A percentile compares a stretch with the other conserved stretches of the same genome.
Conservation (phyloP, 495 filamentous ascomycete genomes). For the Parathielavia appendiculata region DNA sequence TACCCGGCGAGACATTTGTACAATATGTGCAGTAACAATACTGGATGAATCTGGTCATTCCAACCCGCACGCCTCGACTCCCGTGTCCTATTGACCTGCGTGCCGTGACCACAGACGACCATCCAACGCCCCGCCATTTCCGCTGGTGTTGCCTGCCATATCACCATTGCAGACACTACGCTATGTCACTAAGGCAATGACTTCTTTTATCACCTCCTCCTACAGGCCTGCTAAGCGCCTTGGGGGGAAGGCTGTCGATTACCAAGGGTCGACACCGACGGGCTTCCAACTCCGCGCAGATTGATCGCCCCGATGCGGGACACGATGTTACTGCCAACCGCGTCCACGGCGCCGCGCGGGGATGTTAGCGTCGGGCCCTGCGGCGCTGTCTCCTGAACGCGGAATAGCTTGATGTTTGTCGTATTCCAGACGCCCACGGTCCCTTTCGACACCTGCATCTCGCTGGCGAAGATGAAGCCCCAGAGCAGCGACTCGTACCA, state of each 20-base stretch:
- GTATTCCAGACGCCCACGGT: constrained; percentile 96
- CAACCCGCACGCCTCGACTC: neutral
- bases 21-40: neutral
- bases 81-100: constrained; percentile 49
- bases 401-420: constrained; percentile 81
- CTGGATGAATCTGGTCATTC: neutral
- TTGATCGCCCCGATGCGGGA: constrained; percentile 78
- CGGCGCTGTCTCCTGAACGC: constrained; percentile 75
- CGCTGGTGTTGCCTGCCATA: too few relatives aligned
- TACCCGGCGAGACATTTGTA: neutral
- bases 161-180: too few relatives aligned
- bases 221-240: neutral
- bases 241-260: constrained; percentile 2
- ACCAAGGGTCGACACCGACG: neutral
- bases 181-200: neutral
- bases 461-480: constrained; percentile 88
- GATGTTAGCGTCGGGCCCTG: constrained; percentile 75
- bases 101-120: too few relatives aligned
- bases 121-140: too few relatives aligned
- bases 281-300: constrained; percentile 34
- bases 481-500: constrained; percentile 96
- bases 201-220: neutral
- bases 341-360: constrained; percentile 89
- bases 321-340: constrained; percentile 88
- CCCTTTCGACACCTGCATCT: constrained; percentile 82